Evolutionary conservation across 2,329 filamentous ascomycete genomes (phyloP), one percentile per base, ranked within the genome.

Genomic region (Phaeosphaeriaceae sp.): DNA sequence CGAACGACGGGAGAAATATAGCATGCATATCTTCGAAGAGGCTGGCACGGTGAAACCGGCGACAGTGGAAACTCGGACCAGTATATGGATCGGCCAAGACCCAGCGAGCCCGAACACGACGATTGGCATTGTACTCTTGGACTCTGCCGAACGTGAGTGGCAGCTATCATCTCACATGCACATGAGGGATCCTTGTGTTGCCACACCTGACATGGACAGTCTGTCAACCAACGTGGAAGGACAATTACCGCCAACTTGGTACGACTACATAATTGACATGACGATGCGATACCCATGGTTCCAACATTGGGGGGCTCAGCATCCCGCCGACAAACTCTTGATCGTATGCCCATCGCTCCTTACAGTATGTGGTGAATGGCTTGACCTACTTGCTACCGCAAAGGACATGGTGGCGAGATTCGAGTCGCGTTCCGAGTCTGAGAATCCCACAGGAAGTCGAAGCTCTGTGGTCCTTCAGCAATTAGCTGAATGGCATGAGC

Each of bases 161-260:
- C 57, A 60, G 40, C 74, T 77, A 2, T 68, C 81, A 0, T 81
- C 79, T 79, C 66, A 69, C 36, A 79, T 77, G 4, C 77, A 79
- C 51, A 64, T 70, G 24, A 79, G 72, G 54, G 79, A 76, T 36
- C 6, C 31, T 3, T 36, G 31, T 13, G 11, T 13, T 15, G 13
- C 31, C 11, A 36, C 13, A 3, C 11, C 13, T 36, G 6, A 36
- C 3, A 5, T 36, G 11, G 31, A 36, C 31, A 36, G 6, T 36
- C 6, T 36, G 6, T 36, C 11, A 11, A 15, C 11, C 6, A 13
- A 36, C 11, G 11, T 36, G 3, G 31, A 7, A 66, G 56, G 67
- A 48, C 67, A 48, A 3, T 71, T 61, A 45, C 68, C 67, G n/a
- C 17, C 1, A 47, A 19, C 22, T 5, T 48, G 47, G 47, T 49